Evolutionary conservation across 768 basidiomycete genomes (phyloP), one percentile per base, ranked within the genome.

Genomic region (Tulasnella calospora): DNA sequence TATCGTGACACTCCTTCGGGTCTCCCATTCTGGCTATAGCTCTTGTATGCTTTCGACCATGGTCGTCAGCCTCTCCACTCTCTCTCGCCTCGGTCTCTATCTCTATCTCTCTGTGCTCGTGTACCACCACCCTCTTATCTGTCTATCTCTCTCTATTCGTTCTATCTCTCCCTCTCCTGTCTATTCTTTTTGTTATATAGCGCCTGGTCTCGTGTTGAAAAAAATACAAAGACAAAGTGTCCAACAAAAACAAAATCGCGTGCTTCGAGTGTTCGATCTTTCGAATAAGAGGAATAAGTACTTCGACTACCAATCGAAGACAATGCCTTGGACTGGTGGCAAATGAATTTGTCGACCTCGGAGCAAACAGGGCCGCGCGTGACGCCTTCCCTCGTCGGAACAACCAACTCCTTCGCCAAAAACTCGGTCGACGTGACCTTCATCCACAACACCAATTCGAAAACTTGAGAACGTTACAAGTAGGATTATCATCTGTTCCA

Each of bases 1-100:
- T 61, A 71, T 71, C 71, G 71, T 71, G 71, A 71, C 71, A 71
- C 71, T 71, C 71, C 41, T n/a, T 71, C 3, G 71, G 12, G 2
- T 8, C 17, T 23, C n/a, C 71, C 33, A 17, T 36, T 71, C 15
- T 44, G 9, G 12, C 17, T 27, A 12, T 10, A 3, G 40, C 30
- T 71, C 30, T 9, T 71, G n/a, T n/a, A 23, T 35, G 19, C 71
- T 71, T 38, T 40, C 38, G 38, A 40, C 38, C 36, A 30, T 27
- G 12, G 30, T 13, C 46, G 40, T 40, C 30, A 67, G 61, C 30
- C 61, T 12, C 33, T 5, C 61, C 61, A 67, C 61, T 35, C 61
- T 67, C 61, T 12, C 61, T 67, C 27, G 61, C 33, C 27, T 35
- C 61, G 61, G 5, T 23, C 5, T n/a, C 23, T n/a, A 5, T 51